Base-by-base conservation (phyloP, 2,329 filamentous ascomycete species). In the Macrophomina tecta region DNA sequence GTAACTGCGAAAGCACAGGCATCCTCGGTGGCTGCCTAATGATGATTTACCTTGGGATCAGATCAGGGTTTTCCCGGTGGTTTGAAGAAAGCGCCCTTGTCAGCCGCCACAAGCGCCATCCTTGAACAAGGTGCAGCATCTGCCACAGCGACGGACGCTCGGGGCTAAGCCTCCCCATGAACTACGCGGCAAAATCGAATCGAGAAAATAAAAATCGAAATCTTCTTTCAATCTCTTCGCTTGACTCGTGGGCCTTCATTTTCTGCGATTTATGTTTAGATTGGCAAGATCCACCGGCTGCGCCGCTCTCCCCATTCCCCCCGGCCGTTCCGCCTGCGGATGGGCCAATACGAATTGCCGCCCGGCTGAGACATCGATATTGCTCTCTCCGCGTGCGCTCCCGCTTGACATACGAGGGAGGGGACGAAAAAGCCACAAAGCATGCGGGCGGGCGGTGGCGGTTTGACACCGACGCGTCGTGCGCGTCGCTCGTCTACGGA, bases 241-340 rank as follows among this genome's bases (percentile, higher is more conserved):
- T 12, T n/a, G 38, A 60, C 4, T 51, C 11, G 5, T n/a, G 16
- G 18, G 11, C n/a, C 38, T 56, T 30, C 56, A 32, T 36, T 48
- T 34, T 18, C 40, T 18, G 34, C 42, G 18, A 58, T 58, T 23
- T 23, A 45, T 45, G 28, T 34, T 61, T 42, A 34, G 23, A 46
- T 45, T 60, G 42, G 56, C 23, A 23, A 45, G 42, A 46, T 61
- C 56, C 56, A 34, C 56, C 56, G 56, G 56, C 56, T 60, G 23
- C 28, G 56, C 55, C 55, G 55, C 55, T 58, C 38, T 45, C 55
- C 36, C 38, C 55, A 5, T 58, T 55, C 23, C 18, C 38, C 8
- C 36, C 55, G 32, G 38, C 40, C 52, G n/a, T n/a, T 34, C 9
- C 23, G 23, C 12, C 52, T 14, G 34, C 52, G n/a, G 32, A 61